These are phyloP conservation scores for Hypoxylon cercidicola DNA, from an alignment of 495 filamentous ascomycete genomes.

Conservation along the genomic window DNA sequence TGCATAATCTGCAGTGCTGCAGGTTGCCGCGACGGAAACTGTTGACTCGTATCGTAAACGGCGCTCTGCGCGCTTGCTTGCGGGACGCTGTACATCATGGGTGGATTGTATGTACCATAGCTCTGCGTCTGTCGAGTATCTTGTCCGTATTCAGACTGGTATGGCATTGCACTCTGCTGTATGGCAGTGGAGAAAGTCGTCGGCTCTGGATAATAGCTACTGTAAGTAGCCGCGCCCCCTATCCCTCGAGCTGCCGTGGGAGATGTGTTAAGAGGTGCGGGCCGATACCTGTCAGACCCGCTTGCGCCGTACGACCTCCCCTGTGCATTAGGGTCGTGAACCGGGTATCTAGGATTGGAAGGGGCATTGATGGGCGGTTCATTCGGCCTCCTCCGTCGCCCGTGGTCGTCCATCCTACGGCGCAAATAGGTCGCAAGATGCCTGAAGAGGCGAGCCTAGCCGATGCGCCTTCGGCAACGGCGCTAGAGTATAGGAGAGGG, in stretches of 20 bases:
- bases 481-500: slow-evolving; percentile 64
- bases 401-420: slow-evolving; percentile 78
- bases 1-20: slow-evolving; percentile 83
- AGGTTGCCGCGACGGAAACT: slow-evolving; percentile 81
- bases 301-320: slow-evolving; percentile 54
- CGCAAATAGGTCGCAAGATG: slow-evolving; percentile 52
- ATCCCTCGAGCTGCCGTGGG: slow-evolving; percentile 53
- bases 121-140: slow-evolving; percentile 62
- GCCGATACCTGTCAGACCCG: slow-evolving; percentile 60
- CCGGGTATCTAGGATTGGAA: slow-evolving; percentile 56
- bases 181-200: slow-evolving; percentile 61
- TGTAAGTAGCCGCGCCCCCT: slow-evolving; percentile 61
- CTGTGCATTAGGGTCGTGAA: slow-evolving; percentile 55
- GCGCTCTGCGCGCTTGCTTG: slow-evolving; percentile 72
- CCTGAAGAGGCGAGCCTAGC: slow-evolving; percentile 56
- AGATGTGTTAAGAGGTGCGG: slow-evolving; percentile 57
- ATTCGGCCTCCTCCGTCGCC: slow-evolving; percentile 74
- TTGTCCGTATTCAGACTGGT: slow-evolving; percentile 64
- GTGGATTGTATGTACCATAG: slow-evolving; percentile 60
- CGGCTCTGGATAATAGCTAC: slow-evolving; percentile 66
- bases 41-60: slow-evolving; percentile 81
- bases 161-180: slow-evolving; percentile 61
- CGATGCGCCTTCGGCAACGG: slow-evolving; percentile 69
- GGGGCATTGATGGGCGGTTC: slow-evolving; percentile 63
- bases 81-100: slow-evolving; percentile 83